phyloP scores from a whole-genome alignment of 805 yeast genomes.

The Jamesozyma rosinii region DNA sequence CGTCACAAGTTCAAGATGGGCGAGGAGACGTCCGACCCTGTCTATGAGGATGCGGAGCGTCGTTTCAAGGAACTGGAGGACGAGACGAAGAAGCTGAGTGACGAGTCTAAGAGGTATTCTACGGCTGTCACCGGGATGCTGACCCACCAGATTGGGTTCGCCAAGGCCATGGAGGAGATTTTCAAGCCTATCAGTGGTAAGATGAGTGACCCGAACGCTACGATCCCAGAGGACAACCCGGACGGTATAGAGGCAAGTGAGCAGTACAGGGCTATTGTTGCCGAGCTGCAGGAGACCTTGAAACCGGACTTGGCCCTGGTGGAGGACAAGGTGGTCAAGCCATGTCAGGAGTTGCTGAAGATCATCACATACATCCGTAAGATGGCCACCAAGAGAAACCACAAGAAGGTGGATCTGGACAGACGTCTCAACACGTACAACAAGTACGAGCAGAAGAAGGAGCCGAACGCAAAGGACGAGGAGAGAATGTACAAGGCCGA shows the following conservation, averaged over 20 bases:
- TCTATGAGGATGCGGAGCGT: conserved; percentile 90
- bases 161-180: conserved; percentile 91
- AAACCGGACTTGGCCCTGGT: conserved; percentile 90
- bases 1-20: conserved; percentile 90
- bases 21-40: conserved; percentile 68
- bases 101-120: conserved; percentile 84
- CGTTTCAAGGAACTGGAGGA: conserved; percentile 85
- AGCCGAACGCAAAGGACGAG: conserved; percentile 80
- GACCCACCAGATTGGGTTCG: conserved; percentile 85
- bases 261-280: conserved; percentile 79
- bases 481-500: conserved; percentile 83
- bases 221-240: conserved; percentile 87
- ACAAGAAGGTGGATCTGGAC: conserved; percentile 89
- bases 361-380: conserved; percentile 78
- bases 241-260: conserved; percentile 93
- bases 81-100: conserved; percentile 82
- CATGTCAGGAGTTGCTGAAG: conserved; percentile 82
- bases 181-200: conserved; percentile 94
- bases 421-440: conserved; percentile 62
- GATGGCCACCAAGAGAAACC: conserved; percentile 92
- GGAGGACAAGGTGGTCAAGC: conserved; percentile 79
- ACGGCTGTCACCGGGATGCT: conserved; percentile 90
- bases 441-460: conserved; percentile 74
- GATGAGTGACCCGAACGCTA: conserved; percentile 77
- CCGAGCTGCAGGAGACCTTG: conserved; percentile 72